phyloP scores from a whole-genome alignment of 257 asterid genomes.

The Cruciata laevipes region DNA sequence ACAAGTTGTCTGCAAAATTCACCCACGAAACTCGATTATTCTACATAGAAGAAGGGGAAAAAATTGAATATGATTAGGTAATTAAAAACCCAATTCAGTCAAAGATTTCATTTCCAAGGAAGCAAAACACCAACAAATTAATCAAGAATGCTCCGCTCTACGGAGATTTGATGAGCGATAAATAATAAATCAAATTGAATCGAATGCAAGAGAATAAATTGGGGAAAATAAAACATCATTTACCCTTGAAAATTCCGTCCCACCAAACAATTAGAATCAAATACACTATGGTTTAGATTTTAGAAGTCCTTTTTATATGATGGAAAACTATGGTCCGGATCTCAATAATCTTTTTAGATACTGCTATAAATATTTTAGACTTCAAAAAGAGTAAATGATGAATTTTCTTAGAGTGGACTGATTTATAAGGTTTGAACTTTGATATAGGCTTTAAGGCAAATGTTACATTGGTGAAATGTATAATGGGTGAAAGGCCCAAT shows the following conservation, averaged over 20 bases:
- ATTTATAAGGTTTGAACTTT: too few relatives aligned
- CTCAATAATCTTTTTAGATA: background rate
- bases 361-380: constrained; percentile 3
- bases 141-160: background rate
- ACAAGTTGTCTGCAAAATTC: constrained; percentile 23
- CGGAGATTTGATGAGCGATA: background rate
- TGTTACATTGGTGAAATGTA: too few relatives aligned
- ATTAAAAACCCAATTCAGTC: background rate
- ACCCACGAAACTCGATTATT: background rate
- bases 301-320: background rate
- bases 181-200: background rate
- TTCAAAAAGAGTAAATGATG: too few relatives aligned
- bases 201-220: background rate
- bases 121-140: constrained; percentile 5
- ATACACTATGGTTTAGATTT: background rate
- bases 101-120: background rate
- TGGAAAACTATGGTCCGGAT: background rate
- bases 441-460: too few relatives aligned
- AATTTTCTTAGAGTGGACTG: too few relatives aligned
- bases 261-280: background rate
- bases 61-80: background rate
- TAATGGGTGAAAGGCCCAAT: too few relatives aligned
- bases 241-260: constrained; percentile 28
- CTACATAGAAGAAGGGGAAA: background rate
- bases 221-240: constrained; percentile 2